Conservation (phyloP, 148 eudicot genomes). For the Tetragonia tetragonoides region DNA sequence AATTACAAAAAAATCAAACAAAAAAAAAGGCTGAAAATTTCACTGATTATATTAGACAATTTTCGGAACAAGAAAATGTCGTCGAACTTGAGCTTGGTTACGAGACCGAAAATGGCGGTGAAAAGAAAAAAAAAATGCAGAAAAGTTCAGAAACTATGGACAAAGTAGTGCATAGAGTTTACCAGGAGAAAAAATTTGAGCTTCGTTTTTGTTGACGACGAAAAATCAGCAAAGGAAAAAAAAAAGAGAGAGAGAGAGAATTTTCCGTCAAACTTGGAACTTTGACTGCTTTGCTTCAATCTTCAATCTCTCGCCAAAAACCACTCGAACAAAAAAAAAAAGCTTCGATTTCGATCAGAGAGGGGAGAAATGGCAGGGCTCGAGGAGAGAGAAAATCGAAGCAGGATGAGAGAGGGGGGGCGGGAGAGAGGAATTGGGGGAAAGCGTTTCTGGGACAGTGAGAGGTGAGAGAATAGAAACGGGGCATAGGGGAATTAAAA, state of each 20-base stretch:
- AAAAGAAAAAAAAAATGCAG: background rate
- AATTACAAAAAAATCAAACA: background rate
- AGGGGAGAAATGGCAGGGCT: background rate
- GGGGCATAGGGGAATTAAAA: constrained; percentile 5
- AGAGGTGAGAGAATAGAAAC: background rate
- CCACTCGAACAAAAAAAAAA: background rate
- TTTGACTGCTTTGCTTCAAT: constrained; percentile 3
- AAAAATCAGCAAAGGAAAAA: background rate
- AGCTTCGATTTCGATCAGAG: background rate
- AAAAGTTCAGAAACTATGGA: background rate
- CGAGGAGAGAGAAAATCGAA: constrained; percentile 5
- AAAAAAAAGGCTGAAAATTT: background rate
- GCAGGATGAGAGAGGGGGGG: background rate
- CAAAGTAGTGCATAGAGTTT: background rate
- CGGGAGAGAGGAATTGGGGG: background rate
- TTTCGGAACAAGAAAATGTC: too few relatives aligned
- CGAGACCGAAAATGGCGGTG: too few relatives aligned
- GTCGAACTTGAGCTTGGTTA: too few relatives aligned
- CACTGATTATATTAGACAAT: too few relatives aligned
- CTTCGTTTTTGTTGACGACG: background rate
- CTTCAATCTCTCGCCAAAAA: constrained; percentile 3
- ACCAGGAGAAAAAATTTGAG: background rate
- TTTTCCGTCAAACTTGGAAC: background rate
- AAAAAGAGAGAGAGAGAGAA: background rate
- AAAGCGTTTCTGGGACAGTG: background rate